Base-by-base conservation (phyloP, 2,329 filamentous ascomycete species). In the Penicillium hesseltinei region DNA sequence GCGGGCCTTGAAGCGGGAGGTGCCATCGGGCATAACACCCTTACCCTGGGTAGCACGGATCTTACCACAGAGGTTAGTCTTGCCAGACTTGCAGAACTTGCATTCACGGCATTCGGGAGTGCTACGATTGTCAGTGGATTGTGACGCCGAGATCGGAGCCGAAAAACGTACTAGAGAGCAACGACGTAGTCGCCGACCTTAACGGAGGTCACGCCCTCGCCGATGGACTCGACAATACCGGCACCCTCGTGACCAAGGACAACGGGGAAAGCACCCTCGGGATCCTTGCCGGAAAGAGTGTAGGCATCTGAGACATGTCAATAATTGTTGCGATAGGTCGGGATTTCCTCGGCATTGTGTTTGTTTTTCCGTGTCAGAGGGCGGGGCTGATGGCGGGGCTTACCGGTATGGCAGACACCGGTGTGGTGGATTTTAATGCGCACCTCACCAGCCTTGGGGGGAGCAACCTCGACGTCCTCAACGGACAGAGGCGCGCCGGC, bases 31-130 rank as follows among this genome's bases (percentile, higher is more conserved):
- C 92, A 99, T 96, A 67, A 97, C 86, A 72, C 94, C 94, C 78
- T 88, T 89, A 70, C 94, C 94, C 81, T 99, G 94, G 44, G 94
- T 97, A 45, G 91, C 91, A 70, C 94, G 89, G 78, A 99, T 99
- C 86, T 97, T 97, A 77, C 94, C 94, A 81, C 93, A 97, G 58
- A 97, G 89, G 80, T 97, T 96, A 71, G 93, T 97, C 88, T 99
- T 99, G 80, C 93, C 94, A 42, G 93, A 97, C 79, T 91, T 94
- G 88, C 94, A 99, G 85, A 97, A 97, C 82, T 97, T 97, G 87
- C 94, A 99, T 78, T 97, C 93, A 67, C 86, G 83, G 82, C 94
- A 97, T 81, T 97, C 93, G 65, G 94, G 94, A 46, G 92, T 97
- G 83, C 92, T 96, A 71, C n/a, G 42, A 25, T 45, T 40, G 50